Conservation (phyloP, 306 rosid genomes). For the Dalbergia cochinchinensis region DNA sequence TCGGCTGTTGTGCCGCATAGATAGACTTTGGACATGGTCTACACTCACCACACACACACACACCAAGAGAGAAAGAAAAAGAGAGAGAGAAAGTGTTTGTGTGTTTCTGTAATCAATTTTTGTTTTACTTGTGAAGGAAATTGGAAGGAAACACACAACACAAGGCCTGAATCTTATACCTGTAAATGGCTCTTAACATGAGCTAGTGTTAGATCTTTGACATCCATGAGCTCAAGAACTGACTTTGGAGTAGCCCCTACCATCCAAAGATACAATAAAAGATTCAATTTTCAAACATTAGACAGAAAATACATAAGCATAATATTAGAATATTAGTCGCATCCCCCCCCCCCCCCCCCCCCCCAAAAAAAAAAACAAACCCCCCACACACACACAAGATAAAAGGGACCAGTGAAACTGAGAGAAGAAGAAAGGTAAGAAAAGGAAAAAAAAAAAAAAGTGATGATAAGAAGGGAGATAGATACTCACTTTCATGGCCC, state of each 20-base stretch:
- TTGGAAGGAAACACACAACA: background rate
- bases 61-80: conserved; percentile 16
- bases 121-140: conserved; percentile 33
- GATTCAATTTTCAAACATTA: background rate
- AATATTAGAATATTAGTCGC: background rate
- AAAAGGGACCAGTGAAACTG: background rate
- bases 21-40: conserved; percentile 56
- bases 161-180: conserved; percentile 57
- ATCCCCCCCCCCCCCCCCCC: background rate
- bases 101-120: conserved; percentile 25
- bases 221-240: conserved; percentile 94
- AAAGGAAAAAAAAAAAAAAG: background rate
- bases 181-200: conserved; percentile 98
- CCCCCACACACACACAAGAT: too few relatives aligned
- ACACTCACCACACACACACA: conserved; percentile 39
- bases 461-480: background rate
- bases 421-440: background rate
- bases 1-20: conserved; percentile 71
- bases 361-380: too few relatives aligned
- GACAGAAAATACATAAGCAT: background rate
- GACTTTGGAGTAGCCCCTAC: conserved; percentile 96
- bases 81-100: background rate
- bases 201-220: conserved; percentile 93
- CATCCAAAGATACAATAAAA: conserved; percentile 4
- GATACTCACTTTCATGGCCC: conserved; percentile 86